Evolutionary conservation across 805 yeast genomes (phyloP).

Genomic region (Priceomyces haplophilus): DNA sequence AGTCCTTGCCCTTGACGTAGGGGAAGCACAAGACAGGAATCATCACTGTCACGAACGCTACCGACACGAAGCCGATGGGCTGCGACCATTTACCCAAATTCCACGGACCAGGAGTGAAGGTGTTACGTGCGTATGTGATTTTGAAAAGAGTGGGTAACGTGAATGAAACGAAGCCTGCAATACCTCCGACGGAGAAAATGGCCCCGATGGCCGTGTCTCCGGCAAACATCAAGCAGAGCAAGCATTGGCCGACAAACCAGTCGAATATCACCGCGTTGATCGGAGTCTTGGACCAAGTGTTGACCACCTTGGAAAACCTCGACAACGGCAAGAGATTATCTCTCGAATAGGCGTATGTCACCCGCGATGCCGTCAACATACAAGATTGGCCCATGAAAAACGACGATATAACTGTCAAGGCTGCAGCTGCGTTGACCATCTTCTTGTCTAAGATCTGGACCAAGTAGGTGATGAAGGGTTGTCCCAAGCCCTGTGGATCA

Average conservation of each 20-base stretch:
- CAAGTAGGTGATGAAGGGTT: constrained; percentile 57
- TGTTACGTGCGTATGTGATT: constrained; percentile 50
- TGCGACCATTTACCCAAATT: constrained; percentile 51
- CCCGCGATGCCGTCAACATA: constrained; percentile 65
- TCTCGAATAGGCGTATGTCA: constrained; percentile 64
- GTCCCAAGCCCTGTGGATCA: constrained; percentile 50
- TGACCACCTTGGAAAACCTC: constrained; percentile 46
- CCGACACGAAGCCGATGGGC: constrained; percentile 49
- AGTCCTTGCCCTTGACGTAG: constrained; percentile 28
- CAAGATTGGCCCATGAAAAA: constrained; percentile 43
- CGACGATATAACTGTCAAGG: constrained; percentile 39
- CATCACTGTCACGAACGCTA: constrained; percentile 52
- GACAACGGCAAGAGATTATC: constrained; percentile 67
- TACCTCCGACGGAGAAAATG: constrained; percentile 70
- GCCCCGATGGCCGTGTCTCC: constrained; percentile 68
- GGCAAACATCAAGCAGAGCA: constrained; percentile 57
- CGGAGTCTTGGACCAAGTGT: constrained; percentile 55
- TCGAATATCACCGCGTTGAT: constrained; percentile 63
- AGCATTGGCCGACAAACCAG: constrained; percentile 51
- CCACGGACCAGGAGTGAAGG: constrained; percentile 67
- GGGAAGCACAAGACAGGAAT: constrained; percentile 63
- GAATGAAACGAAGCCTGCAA: constrained; percentile 65
- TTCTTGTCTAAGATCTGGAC: constrained; percentile 45
- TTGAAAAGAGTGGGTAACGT: constrained; percentile 60
- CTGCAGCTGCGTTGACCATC: constrained; percentile 33